Evolutionary conservation across 768 basidiomycete species (phyloP), one percentile per base, ranked within the genome.

Genomic region (Leucogyrophana mollusca): DNA sequence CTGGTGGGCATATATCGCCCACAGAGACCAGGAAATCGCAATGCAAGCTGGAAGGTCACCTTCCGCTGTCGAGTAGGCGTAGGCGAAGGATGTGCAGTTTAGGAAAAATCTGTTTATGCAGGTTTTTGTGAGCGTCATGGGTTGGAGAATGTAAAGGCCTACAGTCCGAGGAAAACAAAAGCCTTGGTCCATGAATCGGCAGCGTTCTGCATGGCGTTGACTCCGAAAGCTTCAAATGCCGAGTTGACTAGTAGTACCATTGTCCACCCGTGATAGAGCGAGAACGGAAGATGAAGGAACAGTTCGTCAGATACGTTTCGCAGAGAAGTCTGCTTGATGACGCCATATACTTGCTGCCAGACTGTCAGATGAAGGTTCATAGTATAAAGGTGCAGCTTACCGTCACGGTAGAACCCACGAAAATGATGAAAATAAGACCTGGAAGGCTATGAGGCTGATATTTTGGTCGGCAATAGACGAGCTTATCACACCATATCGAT

Each of bases 241-340:
- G 79, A 73, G 47, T 81, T 64, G 54, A 82, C 57, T 53, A 82
- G 63, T 54, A 78, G 71, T 33, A 73, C 64, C 52, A 78, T 75
- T 10, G 72, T 71, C 78, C 79, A 80, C 42, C 82, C 83, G 54
- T 85, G 83, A 62, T 78, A 87, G 38, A 87, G 68, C 10, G 78
- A 83, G 70, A 88, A 87, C 4, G 86, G 85, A 9, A 85, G 74
- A 58, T 86, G 83, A n/a, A 87, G 67, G 41, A 85, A 83, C 49
- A 83, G 57, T 54, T 85, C 83, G 54, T 85, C 82, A 34, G 67
- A 68, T 37, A 74, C 54, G 52, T 64, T 72, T 55, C 78, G 70
- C 43, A 77, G 63, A 17, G 69, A 62, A n/a, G 60, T 79, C 55
- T 71, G 74, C 66, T 84, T 83, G 59, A 87, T 76, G 44, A 82